Conservation (phyloP, 2,329 filamentous ascomycete species). For the Paracorniculantispora psalliotae region DNA sequence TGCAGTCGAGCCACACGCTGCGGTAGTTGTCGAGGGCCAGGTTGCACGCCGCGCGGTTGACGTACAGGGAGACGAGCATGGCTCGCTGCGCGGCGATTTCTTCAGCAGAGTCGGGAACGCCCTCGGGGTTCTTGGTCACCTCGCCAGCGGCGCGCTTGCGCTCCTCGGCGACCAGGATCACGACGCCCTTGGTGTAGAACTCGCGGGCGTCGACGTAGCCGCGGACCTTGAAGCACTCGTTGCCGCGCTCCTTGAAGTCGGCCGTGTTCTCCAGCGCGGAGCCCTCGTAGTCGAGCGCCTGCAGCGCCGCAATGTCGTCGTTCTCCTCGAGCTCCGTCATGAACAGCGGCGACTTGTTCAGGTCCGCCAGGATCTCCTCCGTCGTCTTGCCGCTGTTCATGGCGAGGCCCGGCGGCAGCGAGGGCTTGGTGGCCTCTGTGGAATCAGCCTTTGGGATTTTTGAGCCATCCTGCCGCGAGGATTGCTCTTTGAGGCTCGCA, state of each 20-base stretch:
- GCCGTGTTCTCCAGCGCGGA: conserved; percentile 75
- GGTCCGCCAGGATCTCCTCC: conserved; percentile 51
- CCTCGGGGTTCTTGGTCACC: conserved; percentile 26
- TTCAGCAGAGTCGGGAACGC: conserved; percentile 41
- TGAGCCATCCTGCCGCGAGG: background rate
- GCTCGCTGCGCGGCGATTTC: conserved; percentile 55
- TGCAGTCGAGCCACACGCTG: conserved; percentile 80
- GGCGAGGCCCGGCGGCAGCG: conserved; percentile 42
- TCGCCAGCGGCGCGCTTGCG: conserved; percentile 43
- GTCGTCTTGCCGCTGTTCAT: conserved; percentile 41
- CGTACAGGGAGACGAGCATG: conserved; percentile 70
- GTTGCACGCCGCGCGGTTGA: conserved; percentile 87
- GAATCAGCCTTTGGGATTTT: conserved; percentile 11
- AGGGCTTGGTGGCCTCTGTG: conserved; percentile 30
- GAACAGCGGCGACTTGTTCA: conserved; percentile 72
- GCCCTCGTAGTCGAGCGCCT: conserved; percentile 89
- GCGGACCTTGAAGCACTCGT: conserved; percentile 73
- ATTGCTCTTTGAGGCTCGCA: conserved; percentile 1
- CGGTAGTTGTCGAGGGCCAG: conserved; percentile 86
- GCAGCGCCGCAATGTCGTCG: conserved; percentile 76
- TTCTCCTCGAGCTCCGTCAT: conserved; percentile 88
- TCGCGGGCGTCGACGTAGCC: conserved; percentile 80
- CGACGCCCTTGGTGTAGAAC: conserved; percentile 85
- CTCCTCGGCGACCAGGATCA: conserved; percentile 63
- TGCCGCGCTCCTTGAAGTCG: conserved; percentile 88